phyloP scores from a whole-genome alignment of 495 filamentous ascomycete species.

The Mytilinidion resinicola region DNA sequence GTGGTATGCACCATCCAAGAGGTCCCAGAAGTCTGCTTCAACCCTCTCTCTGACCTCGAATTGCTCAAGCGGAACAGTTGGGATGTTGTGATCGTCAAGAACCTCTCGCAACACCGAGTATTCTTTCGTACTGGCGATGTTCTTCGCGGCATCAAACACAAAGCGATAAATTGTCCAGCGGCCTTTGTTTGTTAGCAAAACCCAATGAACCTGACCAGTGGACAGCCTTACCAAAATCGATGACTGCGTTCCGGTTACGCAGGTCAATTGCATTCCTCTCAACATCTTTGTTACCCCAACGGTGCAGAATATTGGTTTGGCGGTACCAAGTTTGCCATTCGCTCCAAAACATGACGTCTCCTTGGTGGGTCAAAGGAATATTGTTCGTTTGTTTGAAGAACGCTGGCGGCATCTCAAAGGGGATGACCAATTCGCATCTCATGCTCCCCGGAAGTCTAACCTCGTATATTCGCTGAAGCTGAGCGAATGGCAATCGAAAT shows the following conservation, averaged over 20 bases:
- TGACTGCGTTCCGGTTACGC: constrained; percentile 48
- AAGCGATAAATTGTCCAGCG: constrained; percentile 66
- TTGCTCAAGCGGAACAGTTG: neutral
- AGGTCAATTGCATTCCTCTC: constrained; percentile 45
- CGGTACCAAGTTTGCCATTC: constrained; percentile 68
- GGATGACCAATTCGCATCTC: constrained; percentile 47
- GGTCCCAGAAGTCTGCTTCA: constrained; percentile 47
- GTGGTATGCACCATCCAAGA: constrained; percentile 36
- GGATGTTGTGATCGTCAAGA: constrained; percentile 70
- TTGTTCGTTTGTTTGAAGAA: constrained; percentile 53
- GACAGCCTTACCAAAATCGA: constrained; percentile 63
- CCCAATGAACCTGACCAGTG: constrained; percentile 19
- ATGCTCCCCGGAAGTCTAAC: constrained; percentile 31
- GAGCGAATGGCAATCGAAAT: constrained; percentile 58
- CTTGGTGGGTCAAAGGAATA: constrained; percentile 36
- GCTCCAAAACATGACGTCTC: constrained; percentile 46
- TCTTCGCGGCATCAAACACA: constrained; percentile 38
- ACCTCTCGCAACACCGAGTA: constrained; percentile 33
- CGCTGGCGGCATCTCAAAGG: constrained; percentile 57
- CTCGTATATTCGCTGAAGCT: constrained; percentile 53
- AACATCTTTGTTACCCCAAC: constrained; percentile 31
- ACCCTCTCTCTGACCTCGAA: constrained; percentile 30
- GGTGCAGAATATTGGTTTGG: constrained; percentile 60
- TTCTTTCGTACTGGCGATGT: constrained; percentile 2
- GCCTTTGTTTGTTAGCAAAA: constrained; percentile 43